phyloP scores from a whole-genome alignment of 1,139 yeast species.

The Geotrichum histeridarum region DNA sequence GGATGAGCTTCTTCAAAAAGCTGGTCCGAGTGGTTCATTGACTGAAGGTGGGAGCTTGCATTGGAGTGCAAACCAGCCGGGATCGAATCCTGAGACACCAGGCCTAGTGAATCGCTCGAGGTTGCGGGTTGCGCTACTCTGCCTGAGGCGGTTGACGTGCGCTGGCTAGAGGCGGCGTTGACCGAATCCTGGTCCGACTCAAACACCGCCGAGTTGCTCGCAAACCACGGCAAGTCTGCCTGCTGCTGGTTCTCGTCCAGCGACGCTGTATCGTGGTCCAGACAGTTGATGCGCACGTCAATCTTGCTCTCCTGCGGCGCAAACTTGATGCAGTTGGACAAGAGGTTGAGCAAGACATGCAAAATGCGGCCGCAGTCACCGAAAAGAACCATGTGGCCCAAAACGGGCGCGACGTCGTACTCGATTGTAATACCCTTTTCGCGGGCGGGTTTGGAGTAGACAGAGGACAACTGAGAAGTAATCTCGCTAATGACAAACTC shows the following conservation, averaged over 20 bases:
- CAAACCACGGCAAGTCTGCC: background rate
- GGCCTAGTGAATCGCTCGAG: background rate
- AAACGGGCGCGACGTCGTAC: slow-evolving; percentile 50
- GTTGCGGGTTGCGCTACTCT: background rate
- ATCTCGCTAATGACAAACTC: slow-evolving; percentile 66
- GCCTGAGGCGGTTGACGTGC: background rate
- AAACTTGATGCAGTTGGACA: slow-evolving; percentile 81
- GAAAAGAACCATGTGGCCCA: slow-evolving; percentile 48
- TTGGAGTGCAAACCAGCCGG: background rate
- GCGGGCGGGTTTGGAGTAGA: slow-evolving; percentile 68
- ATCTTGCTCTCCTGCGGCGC: slow-evolving; percentile 83
- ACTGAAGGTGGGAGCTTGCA: background rate
- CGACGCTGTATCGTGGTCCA: slow-evolving; percentile 48
- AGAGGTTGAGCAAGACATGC: slow-evolving; percentile 82
- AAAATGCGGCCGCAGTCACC: slow-evolving; percentile 86
- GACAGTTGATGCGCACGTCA: slow-evolving; percentile 54
- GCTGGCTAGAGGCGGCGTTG: background rate
- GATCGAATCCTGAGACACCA: background rate
- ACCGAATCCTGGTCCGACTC: background rate
- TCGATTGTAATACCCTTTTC: slow-evolving; percentile 66
- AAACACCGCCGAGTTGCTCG: background rate
- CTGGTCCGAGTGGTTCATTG: background rate
- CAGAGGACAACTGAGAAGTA: slow-evolving; percentile 70
- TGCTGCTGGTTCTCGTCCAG: background rate
- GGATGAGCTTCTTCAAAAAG: background rate